Percentiles rank a stretch among this genome's conserved stretches.
Conservation (phyloP, 352 stramenopile species). For the Globisporangium spinosum region DNA sequence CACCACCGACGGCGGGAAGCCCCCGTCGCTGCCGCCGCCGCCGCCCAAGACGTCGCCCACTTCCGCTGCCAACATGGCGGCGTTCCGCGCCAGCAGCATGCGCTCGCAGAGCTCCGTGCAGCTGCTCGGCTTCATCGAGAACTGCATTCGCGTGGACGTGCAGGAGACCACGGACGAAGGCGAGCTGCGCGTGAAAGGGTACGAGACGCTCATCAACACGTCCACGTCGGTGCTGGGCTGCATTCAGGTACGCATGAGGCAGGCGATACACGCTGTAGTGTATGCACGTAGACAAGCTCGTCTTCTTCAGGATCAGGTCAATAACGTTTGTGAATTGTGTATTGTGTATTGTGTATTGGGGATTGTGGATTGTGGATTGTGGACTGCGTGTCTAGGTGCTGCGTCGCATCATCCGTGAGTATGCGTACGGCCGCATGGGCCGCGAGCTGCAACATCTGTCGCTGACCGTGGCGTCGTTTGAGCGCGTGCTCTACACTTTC, state of each 20-base stretch:
- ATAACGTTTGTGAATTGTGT: background rate
- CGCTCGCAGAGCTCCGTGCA: slow-evolving; percentile 83
- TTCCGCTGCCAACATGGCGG: slow-evolving; percentile 13
- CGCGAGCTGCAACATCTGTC: slow-evolving; percentile 84
- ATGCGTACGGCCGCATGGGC: slow-evolving; percentile 76
- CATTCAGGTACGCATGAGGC: slow-evolving; percentile 34
- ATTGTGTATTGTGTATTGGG: too few species aligned
- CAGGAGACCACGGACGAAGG: slow-evolving; percentile 59
- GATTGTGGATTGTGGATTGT: background rate
- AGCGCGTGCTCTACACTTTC: slow-evolving; percentile 84
- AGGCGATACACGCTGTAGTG: background rate
- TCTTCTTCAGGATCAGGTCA: background rate
- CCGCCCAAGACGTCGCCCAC: slow-evolving; percentile 12
- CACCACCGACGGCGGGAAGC: slow-evolving; percentile 4
- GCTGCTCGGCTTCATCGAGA: slow-evolving; percentile 79
- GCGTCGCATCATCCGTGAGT: slow-evolving; percentile 83
- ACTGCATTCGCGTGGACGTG: slow-evolving; percentile 36
- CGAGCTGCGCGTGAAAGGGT: slow-evolving; percentile 66
- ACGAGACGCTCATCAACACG: slow-evolving; percentile 68
- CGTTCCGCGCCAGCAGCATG: slow-evolving; percentile 25
- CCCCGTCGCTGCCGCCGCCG: background rate
- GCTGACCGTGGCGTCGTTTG: slow-evolving; percentile 80
- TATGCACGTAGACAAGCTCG: background rate
- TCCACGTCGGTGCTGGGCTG: slow-evolving; percentile 72
- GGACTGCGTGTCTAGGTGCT: slow-evolving; percentile 30